phyloP scores from a whole-genome alignment of 2,329 filamentous ascomycete genomes.

The Coleophoma cylindrospora region DNA sequence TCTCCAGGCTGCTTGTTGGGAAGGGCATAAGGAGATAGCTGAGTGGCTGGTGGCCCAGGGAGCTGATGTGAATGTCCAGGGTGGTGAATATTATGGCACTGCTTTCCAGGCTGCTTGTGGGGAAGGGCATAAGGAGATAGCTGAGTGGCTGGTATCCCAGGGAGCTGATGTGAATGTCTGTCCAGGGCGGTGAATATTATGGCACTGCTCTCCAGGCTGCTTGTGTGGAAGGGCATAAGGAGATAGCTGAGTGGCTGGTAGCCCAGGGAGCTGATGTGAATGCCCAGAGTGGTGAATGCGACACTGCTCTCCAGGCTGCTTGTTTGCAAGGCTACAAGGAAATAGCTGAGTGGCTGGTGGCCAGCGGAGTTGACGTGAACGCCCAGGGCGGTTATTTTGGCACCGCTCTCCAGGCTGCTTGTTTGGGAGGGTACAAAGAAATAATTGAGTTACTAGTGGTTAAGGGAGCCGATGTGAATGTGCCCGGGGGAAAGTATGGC shows the following conservation, averaged over 20 bases:
- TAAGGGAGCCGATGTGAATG: no score
- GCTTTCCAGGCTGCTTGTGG: neutral
- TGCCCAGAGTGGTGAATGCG: no score
- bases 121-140: neutral
- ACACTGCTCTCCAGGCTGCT: neutral
- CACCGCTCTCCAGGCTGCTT: neutral
- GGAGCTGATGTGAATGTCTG: neutral
- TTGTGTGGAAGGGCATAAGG: no score
- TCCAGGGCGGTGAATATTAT: no score
- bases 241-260: no score
- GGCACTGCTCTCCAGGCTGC: no score
- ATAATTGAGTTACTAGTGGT: neutral
- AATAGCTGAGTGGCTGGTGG: neutral
- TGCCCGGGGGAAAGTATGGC: slow-evolving; percentile 6
- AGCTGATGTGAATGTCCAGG: no score
- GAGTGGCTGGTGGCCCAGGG: neutral
- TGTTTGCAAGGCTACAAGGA: neutral
- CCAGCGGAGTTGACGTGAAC: neutral
- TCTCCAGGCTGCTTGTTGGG: neutral
- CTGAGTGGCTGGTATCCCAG: neutral
- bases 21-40: neutral
- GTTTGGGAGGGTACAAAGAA: neutral
- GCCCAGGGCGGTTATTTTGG: neutral
- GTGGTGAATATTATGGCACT: slow-evolving; percentile 3
- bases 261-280: no score